Base-by-base conservation (phyloP, 345 rosid genomes). In the Aquilaria yunnanensis region DNA sequence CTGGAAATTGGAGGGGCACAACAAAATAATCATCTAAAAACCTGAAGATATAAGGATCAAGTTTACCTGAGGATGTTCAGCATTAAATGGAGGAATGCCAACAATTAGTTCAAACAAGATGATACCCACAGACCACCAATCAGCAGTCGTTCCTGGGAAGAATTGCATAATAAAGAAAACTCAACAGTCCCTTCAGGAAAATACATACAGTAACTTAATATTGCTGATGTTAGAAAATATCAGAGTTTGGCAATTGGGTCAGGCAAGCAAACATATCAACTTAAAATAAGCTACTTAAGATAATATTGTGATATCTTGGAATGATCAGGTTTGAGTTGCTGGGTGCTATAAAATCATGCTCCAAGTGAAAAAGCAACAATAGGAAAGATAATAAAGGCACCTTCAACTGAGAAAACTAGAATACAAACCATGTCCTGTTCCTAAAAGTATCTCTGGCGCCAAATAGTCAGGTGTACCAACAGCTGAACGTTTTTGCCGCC, bases 111-210 rank as follows among this genome's bases (percentile, higher is more conserved):
- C 99, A 75, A 89, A 95, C 58, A 91, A 76, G 79, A 95, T 80
- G 78, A 95, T 78, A 48, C 98, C 99, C 64, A 95, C 98, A 57
- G 99, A 95, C 99, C 99, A 95, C 99, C 99, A 95, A 85, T 95
- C 99, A 5, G 99, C 99, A 63, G 94, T 85, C 75, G 88, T 83
- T 71, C 90, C 99, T 95, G 92, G 71, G 46, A 41, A 73, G 69
- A 61, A 71, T 65, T 61, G 34, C 37, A 62, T 14, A 64, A 59
- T 41, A 47, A 6, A 48, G 50, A 57, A 33, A 55, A 47, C 7
- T 4, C 8, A 4, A 4, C 8, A 37, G 43, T 37, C 43, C 5
- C 7, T 37, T 37, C 43, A 37, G 43, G 43, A 9, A 37, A 5
- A 4, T 37, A 4, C 43, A 37, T 37, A 23, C 23, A 23, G 23